Base-by-base conservation (phyloP, 2,329 filamentous ascomycete genomes). In the Epichloe hybrida region DNA sequence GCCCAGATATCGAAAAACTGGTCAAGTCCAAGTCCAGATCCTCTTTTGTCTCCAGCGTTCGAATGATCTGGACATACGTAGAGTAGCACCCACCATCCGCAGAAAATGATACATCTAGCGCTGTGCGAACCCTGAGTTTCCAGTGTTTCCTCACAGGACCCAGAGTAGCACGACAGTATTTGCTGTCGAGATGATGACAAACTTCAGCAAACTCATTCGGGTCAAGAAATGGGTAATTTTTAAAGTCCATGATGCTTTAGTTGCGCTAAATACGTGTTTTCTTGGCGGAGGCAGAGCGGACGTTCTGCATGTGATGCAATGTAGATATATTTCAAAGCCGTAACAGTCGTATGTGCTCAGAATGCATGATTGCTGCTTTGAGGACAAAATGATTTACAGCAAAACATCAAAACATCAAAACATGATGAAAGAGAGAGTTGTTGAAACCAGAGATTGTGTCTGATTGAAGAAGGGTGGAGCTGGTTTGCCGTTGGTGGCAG, bases 191-290 rank as follows among this genome's bases (percentile, higher is more conserved):
- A 50, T 76, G 70, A 57, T 83, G 77, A 63, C 84, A 87, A 50
- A 74, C 77, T 59, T 80, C 74, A 49, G 76, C 66, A 56, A 88
- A 88, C 60, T 87, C 83, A 40, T 79, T 73, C 11, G 67, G 59
- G 11, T 67, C 75, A 31, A 88, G 72, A 52, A 75, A 77, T 6
- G 84, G 84, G 60, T 83, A 88, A 48, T 72, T 67, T 64, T 64
- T 58, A 59, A 79, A 74, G 12, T 69, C 69, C 65, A 69, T 69
- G 43, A 27, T 53, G 27, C 27, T 31, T 11, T 4, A 11, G 9
- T 31, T 31, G 27, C 27, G 27, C 27, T 11, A 31, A 31, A 11
- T 0, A 31, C 27, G 27, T 31, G 3, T 9, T 4, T 31, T 31
- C 27, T 31, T 31, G 27, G 1, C 27, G 1, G 27, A 11, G 27